phyloP scores from a whole-genome alignment of 1,139 yeast species.

The Lodderomyces pseudojiufengensis region DNA sequence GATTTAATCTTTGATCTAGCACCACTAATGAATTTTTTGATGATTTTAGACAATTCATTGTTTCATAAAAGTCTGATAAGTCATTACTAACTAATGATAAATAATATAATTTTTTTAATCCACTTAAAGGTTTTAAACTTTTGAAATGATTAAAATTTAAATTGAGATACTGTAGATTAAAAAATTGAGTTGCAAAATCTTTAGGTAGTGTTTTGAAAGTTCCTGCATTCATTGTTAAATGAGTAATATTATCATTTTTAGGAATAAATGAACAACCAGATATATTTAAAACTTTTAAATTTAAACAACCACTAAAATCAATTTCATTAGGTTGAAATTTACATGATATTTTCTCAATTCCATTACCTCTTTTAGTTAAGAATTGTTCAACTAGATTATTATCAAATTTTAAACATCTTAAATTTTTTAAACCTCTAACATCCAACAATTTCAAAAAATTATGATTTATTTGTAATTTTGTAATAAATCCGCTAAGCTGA shows the following conservation, averaged over 20 bases:
- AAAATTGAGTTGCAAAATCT: conserved; percentile 36
- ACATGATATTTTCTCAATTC: conserved; percentile 42
- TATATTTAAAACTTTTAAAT: conserved; percentile 30
- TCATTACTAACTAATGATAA: conserved; percentile 47
- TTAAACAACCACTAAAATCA: conserved; percentile 15
- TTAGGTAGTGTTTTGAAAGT: conserved; percentile 34
- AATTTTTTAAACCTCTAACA: conserved; percentile 30
- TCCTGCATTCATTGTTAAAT: conserved; percentile 44
- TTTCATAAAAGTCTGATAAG: conserved; percentile 28
- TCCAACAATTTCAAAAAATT: conserved; percentile 35
- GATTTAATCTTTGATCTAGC: conserved; percentile 51
- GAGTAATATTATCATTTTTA: too few species aligned
- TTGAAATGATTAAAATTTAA: conserved; percentile 47
- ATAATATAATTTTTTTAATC: conserved; percentile 32
- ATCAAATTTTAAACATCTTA: conserved; percentile 47
- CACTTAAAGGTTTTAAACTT: conserved; percentile 25
- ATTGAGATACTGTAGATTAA: conserved; percentile 46
- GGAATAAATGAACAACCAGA: conserved; percentile 24
- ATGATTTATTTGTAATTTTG: conserved; percentile 41
- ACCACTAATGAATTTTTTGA: conserved; percentile 32
- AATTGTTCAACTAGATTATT: conserved; percentile 31
- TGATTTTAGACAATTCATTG: conserved; percentile 31
- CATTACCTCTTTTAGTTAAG: conserved; percentile 21
- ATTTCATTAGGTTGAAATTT: conserved; percentile 28
- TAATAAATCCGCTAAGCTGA: conserved; percentile 21